Evolutionary conservation across 2,329 filamentous ascomycete genomes (phyloP).

Genomic region (Paecilomyces variotii): DNA sequence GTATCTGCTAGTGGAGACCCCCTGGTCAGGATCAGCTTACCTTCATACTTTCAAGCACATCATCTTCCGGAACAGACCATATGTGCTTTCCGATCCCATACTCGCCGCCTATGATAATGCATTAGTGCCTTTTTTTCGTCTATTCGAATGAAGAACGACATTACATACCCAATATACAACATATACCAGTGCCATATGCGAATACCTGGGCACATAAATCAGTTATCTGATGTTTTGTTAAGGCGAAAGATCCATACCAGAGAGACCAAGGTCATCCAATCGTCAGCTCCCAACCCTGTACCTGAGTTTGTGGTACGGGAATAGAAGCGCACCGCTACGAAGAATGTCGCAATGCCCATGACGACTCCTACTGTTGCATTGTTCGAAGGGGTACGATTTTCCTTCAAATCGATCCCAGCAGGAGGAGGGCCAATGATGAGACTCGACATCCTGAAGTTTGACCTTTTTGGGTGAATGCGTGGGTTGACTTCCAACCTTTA

Average conservation of each 20-base stretch:
- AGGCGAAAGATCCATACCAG: not conserved
- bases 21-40: not conserved
- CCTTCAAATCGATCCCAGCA: conserved; percentile 2
- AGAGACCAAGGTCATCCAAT: not conserved
- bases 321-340: conserved; percentile 5
- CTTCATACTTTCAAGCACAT: conserved; percentile 5
- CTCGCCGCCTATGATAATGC: conserved; percentile 1
- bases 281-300: conserved; percentile 4
- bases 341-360: conserved; percentile 5
- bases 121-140: not conserved
- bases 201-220: not conserved
- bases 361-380: conserved; percentile 2
- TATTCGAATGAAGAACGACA: not conserved
- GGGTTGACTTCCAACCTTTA: not conserved
- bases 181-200: not conserved
- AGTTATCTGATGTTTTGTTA: not conserved
- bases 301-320: conserved; percentile 2
- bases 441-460: not conserved
- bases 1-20: not conserved
- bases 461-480: not conserved
- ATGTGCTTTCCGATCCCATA: conserved; percentile 11
- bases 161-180: conserved; percentile 2
- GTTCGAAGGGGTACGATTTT: conserved; percentile 2
- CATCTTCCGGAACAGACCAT: conserved; percentile 4
- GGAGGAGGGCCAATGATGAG: conserved; percentile 3